Percentiles rank a stretch among this genome's conserved stretches.
Conservation (phyloP, 768 basidiomycete genomes). For the Tricholoma flavovirens region DNA sequence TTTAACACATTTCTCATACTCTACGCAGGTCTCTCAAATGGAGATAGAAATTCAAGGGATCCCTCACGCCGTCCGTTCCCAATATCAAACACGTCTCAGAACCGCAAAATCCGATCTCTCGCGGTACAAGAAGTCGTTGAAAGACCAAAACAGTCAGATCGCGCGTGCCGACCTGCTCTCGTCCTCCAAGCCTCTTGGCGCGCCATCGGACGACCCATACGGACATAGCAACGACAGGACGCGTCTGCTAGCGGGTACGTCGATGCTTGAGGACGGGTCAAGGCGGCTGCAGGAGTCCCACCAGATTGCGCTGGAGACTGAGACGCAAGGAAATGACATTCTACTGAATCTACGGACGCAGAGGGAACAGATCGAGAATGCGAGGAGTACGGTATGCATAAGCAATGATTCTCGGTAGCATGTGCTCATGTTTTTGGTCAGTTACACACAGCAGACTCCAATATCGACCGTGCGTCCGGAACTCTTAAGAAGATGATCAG, state of each 20-base stretch:
- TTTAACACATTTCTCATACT: background rate
- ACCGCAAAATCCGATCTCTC: conserved; percentile 70
- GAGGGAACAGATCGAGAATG: conserved; percentile 91
- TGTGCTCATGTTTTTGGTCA: conserved; percentile 23
- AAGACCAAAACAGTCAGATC: conserved; percentile 63
- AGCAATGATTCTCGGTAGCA: background rate
- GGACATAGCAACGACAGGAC: conserved; percentile 66
- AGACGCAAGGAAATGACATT: conserved; percentile 92
- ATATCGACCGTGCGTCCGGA: conserved; percentile 86
- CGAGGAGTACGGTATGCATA: conserved; percentile 73
- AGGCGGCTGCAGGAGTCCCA: conserved; percentile 86
- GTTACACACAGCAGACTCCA: conserved; percentile 81
- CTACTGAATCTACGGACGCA: conserved; percentile 78
- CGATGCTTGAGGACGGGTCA: conserved; percentile 77
- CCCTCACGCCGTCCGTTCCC: conserved; percentile 73
- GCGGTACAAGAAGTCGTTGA: conserved; percentile 75
- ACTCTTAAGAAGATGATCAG: conserved; percentile 95
- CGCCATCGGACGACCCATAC: conserved; percentile 77
- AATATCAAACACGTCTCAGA: conserved; percentile 72
- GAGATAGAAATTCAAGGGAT: conserved; percentile 97
- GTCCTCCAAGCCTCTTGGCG: conserved; percentile 31
- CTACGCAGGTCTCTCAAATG: conserved; percentile 89
- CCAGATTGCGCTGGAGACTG: conserved; percentile 91
- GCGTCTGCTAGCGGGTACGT: conserved; percentile 72
- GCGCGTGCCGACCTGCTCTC: conserved; percentile 78